Conservation (phyloP, 805 yeast genomes). For the Cyberlindnera bimundalis region DNA sequence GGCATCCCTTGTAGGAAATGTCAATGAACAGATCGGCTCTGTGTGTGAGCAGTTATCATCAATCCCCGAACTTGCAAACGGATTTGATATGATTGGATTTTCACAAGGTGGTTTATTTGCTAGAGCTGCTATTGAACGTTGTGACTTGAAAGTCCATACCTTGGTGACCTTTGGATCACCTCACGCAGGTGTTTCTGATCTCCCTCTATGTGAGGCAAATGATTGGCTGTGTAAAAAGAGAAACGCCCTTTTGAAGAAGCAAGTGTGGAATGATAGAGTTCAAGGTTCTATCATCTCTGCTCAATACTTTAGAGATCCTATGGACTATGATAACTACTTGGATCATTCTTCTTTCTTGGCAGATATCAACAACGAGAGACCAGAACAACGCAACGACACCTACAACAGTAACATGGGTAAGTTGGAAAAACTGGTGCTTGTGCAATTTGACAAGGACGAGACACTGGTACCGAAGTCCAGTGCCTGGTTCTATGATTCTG, state of each 20-base stretch:
- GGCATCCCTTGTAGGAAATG: conserved; percentile 56
- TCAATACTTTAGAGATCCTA: conserved; percentile 68
- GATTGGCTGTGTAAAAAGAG: conserved; percentile 60
- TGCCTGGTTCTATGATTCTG: conserved; percentile 57
- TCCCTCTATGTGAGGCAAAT: conserved; percentile 52
- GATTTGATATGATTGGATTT: conserved; percentile 74
- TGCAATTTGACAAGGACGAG: conserved; percentile 58
- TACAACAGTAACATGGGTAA: conserved; percentile 42
- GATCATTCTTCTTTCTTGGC: conserved; percentile 58
- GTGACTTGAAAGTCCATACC: conserved; percentile 44
- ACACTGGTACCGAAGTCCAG: conserved; percentile 71
- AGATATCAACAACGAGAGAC: conserved; percentile 60
- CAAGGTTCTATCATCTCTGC: conserved; percentile 66
- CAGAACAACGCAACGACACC: conserved; percentile 30
- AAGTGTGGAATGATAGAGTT: conserved; percentile 54
- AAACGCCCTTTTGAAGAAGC: conserved; percentile 52
- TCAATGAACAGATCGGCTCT: conserved; percentile 47
- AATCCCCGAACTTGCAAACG: conserved; percentile 44
- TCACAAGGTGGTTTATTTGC: conserved; percentile 83
- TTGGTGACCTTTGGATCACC: conserved; percentile 79
- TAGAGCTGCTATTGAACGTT: conserved; percentile 62
- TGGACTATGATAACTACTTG: conserved; percentile 50
- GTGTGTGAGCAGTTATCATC: conserved; percentile 53
- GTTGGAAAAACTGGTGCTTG: conserved; percentile 54
- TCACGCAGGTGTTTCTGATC: conserved; percentile 69